Base-by-base conservation (phyloP, 2,329 filamentous ascomycete species). In the Clarireedia monteithiana region DNA sequence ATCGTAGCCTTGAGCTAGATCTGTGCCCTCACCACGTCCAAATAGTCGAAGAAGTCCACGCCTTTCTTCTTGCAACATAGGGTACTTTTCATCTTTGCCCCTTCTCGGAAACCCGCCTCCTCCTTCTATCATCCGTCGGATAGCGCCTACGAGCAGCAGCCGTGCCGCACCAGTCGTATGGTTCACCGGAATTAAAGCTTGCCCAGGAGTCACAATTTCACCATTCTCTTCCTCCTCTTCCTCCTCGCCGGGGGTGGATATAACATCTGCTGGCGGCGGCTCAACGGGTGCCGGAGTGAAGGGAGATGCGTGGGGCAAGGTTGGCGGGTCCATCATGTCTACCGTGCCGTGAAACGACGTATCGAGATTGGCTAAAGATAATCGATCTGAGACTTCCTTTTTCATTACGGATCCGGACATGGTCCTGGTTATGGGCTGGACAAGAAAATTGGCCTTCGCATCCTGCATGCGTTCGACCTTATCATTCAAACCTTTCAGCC, bases 141-240 rank as follows among this genome's bases (percentile, higher is more conserved):
- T 89, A 0, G 84, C 79, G 0, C 80, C 80, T 84, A 87, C 91
- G 48, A 80, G 77, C 27, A 97, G 74, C 17, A 97, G 75, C 60
- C 91, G 82, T 50, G 94, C 89, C 1, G 91, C 91, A n/a, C 90
- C 83, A 0, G 91, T 96, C 0, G 89, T 95, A 67, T 97, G 92
- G 62, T 95, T 89, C 27, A 85, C 81, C 0, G 90, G 88, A 55
- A 95, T 88, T 1, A 86, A 82, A 14, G 88, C 80, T 61, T 84
- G 79, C 48, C 82, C 83, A 1, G 79, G 78, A 12, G 72, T 73
- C 6, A 81, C 77, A 10, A 76, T 72, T 6, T 66, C 61, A 20
- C 48, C 53, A n/a, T 48, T 48, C 50, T 66, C 77, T 42, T 80
- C 78, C 49, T 72, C 68, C 46, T 79, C 75, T 1, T 55, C 52